Evolutionary conservation across 108 stramenopile species (phyloP), one percentile per base, ranked within the genome.

Genomic region (Conticribra guillardii): DNA sequence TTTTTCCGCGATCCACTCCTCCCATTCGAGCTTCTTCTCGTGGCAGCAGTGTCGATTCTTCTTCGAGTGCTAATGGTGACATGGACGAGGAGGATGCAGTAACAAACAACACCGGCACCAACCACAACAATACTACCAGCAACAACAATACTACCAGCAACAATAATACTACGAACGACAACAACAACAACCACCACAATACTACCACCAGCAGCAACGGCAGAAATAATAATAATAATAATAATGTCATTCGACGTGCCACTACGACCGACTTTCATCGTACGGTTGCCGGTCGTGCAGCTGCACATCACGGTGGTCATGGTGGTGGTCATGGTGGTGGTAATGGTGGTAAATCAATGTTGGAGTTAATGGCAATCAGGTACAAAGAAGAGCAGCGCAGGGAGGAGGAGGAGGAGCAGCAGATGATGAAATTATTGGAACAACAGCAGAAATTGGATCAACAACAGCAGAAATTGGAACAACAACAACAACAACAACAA

Each of bases 1-100:
- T 65, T 32, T 65, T 65, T 65, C 64, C 64, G 19, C 30, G 64
- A 5, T 65, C 64, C 28, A 53, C 64, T 45, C 60, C 60, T 24
- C 37, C 18, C 3, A 11, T 60, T 14, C 18, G 47, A 0, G 0
- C 2, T 1, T 33, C 19, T 51, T 1, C 2, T 19, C 2, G 22
- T 30, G 33, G 15, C 8, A 44, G 50, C 16, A 51, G 19, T 22
- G 17, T n/a, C 8, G 50, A 51, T 19, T 21, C 50, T 51, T n/a
- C 19, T 19, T 4, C 17, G n/a, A n/a, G 19, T n/a, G 21, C 16
- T 4, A 9, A 51, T n/a, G 28, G 24, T 11, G 11, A 11, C 16
- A 48, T 37, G 15, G 55, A 45, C 4, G 32, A 11, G 28, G 23
- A 22, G 11, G 37, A 32, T 22, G 59, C 33, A 4, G 37, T 34